phyloP scores from a whole-genome alignment of 2,329 filamentous ascomycete species.

The Phaeosphaeria sp. region DNA sequence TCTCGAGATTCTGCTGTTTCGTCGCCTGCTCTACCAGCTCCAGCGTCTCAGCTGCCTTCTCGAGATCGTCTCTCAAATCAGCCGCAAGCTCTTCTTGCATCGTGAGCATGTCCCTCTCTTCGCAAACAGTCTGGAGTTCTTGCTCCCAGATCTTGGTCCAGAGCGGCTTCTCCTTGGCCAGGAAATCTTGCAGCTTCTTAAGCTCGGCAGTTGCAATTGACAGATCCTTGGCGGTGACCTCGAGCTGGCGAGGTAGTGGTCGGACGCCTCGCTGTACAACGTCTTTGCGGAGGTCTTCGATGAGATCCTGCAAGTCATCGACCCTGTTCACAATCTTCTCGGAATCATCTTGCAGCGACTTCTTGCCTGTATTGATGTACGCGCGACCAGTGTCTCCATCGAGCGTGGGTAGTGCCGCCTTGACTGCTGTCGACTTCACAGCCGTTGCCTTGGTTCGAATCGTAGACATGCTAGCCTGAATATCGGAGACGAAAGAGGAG shows the following conservation, averaged over 20 bases:
- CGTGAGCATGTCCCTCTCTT: constrained; percentile 91
- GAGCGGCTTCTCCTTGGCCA: constrained; percentile 89
- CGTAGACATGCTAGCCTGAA: constrained; percentile 84
- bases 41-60: constrained; percentile 93
- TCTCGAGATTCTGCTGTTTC: constrained; percentile 90
- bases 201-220: constrained; percentile 81
- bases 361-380: constrained; percentile 87
- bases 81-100: constrained; percentile 95
- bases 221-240: constrained; percentile 88
- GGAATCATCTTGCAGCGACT: constrained; percentile 83
- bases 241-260: constrained; percentile 87
- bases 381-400: constrained; percentile 81
- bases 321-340: constrained; percentile 90
- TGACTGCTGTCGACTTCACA: constrained; percentile 78
- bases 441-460: constrained; percentile 82
- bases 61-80: constrained; percentile 91
- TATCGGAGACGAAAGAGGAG: constrained; percentile 85
- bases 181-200: constrained; percentile 91
- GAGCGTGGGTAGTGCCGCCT: constrained; percentile 72
- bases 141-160: constrained; percentile 99
- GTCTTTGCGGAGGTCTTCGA: constrained; percentile 96
- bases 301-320: constrained; percentile 94
- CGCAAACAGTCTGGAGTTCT: constrained; percentile 93
- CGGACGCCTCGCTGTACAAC: constrained; percentile 92
- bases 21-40: constrained; percentile 95